Conservation (phyloP, 2,329 filamentous ascomycete species). For the Dothistroma septosporum region DNA sequence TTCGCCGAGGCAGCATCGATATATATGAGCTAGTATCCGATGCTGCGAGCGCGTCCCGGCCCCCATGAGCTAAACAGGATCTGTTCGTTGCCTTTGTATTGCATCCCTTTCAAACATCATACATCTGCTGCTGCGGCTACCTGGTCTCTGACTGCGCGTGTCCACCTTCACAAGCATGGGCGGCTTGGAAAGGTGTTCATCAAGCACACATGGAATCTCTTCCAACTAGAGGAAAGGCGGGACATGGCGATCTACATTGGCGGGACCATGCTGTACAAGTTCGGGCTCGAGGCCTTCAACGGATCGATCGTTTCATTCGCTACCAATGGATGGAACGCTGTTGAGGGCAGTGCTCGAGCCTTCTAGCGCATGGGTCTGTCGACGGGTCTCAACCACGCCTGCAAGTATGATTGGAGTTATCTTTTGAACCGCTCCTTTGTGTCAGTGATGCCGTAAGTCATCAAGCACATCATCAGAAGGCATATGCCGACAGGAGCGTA, state of each 20-base stretch:
- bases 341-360: background rate
- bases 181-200: background rate
- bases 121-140: background rate
- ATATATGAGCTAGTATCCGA: background rate
- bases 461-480: background rate
- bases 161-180: background rate
- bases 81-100: background rate
- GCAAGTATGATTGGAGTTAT: slow-evolving; percentile 7
- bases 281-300: slow-evolving; percentile 13
- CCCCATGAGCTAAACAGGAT: background rate
- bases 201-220: slow-evolving; percentile 10
- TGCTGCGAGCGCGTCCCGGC: background rate
- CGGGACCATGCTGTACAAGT: slow-evolving; percentile 12
- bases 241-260: slow-evolving; percentile 10
- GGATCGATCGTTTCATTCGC: slow-evolving; percentile 10
- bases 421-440: slow-evolving; percentile 9
- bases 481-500: background rate
- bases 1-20: background rate
- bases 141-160: background rate
- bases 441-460: background rate
- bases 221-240: slow-evolving; percentile 3
- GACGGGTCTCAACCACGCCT: slow-evolving; percentile 8
- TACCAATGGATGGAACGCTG: slow-evolving; percentile 6
- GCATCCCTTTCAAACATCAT: background rate
- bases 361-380: slow-evolving; percentile 6